phyloP scores from a whole-genome alignment of 345 rosid species.

The Pseudoturritis turrita region DNA sequence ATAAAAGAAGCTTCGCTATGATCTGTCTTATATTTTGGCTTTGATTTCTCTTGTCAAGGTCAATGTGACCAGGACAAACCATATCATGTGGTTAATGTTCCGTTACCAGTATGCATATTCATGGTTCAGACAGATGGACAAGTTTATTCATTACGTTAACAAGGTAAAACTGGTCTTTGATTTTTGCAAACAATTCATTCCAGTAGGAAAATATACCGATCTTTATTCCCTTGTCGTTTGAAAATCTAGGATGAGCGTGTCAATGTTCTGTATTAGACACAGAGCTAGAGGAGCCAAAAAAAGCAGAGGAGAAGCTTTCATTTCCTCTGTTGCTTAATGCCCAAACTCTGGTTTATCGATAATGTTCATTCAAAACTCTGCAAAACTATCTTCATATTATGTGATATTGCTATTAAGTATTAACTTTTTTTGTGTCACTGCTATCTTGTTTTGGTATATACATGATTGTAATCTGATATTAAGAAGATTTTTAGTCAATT shows the following conservation, averaged over 20 bases:
- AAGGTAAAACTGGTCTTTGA: conserved; percentile 39
- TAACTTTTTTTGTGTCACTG: no score
- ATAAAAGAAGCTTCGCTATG: neutral
- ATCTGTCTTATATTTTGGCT: neutral
- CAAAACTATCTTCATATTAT: no score
- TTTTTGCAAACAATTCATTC: neutral
- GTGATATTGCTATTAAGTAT: no score
- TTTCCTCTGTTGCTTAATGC: no score
- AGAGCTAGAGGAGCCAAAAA: no score
- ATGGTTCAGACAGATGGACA: conserved; percentile 97
- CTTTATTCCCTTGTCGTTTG: conserved; percentile 7
- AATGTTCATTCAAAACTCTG: no score
- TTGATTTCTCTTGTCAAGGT: conserved; percentile 49
- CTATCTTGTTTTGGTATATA: no score
- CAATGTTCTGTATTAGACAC: conserved; percentile 88
- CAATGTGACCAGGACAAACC: conserved; percentile 87
- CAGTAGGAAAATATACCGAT: neutral
- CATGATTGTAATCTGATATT: no score
- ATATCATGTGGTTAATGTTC: conserved; percentile 93
- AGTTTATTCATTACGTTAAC: conserved; percentile 92
- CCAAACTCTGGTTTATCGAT: no score
- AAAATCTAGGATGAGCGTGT: conserved; percentile 80
- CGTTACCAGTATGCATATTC: conserved; percentile 92
- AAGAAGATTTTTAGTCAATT: no score
- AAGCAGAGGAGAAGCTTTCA: no score